These are phyloP conservation scores for Trichophyton rubrum DNA, from an alignment of 2,329 filamentous ascomycete genomes.

Conservation along the genomic window DNA sequence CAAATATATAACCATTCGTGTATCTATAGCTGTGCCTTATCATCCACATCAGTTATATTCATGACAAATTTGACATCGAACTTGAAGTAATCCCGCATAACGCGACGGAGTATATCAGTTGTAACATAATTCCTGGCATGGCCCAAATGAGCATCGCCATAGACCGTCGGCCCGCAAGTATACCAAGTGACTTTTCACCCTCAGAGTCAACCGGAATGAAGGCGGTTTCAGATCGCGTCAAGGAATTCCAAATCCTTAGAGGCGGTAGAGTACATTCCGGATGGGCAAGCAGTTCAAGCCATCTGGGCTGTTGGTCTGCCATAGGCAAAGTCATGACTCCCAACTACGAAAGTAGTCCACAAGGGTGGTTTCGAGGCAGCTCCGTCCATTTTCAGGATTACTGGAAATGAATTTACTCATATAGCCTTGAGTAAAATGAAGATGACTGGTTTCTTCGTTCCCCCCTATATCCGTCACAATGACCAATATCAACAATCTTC, in stretches of 20 bases:
- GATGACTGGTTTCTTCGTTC: too few species aligned
- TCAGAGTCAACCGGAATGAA: slow-evolving; percentile 61
- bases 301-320: slow-evolving; percentile 33
- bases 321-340: slow-evolving; percentile 8
- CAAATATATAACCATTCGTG: background rate
- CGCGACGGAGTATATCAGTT: slow-evolving; percentile 75
- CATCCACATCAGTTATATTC: slow-evolving; percentile 81
- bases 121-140: slow-evolving; percentile 85
- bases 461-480: too few species aligned
- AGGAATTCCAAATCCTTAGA: slow-evolving; percentile 66
- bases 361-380: too few species aligned
- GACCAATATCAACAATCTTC: too few species aligned
- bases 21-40: slow-evolving; percentile 42
- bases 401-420: too few species aligned
- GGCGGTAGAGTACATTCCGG: slow-evolving; percentile 33
- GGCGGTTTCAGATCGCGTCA: slow-evolving; percentile 59
- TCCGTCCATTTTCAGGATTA: too few species aligned
- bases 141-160: slow-evolving; percentile 68
- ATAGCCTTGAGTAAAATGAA: too few species aligned
- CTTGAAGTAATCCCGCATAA: slow-evolving; percentile 69
- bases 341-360: too few species aligned
- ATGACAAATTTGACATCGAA: slow-evolving; percentile 78
- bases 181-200: slow-evolving; percentile 68
- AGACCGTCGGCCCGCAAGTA: slow-evolving; percentile 75
- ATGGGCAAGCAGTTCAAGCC: slow-evolving; percentile 28